These are phyloP conservation scores for Murraya paniculata DNA, from an alignment of 345 rosid genomes.

Conservation along the genomic window DNA sequence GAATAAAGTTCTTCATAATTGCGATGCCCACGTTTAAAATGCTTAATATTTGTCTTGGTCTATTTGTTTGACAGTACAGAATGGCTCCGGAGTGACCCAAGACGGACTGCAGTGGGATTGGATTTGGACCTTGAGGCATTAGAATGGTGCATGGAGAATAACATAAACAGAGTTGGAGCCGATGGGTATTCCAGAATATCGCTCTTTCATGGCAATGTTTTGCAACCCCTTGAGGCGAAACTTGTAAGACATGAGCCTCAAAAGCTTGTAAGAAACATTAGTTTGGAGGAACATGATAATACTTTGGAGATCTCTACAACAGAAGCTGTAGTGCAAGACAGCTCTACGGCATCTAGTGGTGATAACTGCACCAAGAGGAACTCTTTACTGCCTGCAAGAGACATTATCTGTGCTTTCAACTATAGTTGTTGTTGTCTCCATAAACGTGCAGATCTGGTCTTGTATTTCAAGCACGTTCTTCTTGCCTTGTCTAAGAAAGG, in stretches of 20 bases:
- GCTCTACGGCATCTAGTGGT: conserved; percentile 15
- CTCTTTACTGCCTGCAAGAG: conserved; percentile 52
- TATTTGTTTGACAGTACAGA: conserved; percentile 53
- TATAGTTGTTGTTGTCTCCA: conserved; percentile 95
- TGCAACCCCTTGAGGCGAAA: conserved; percentile 70
- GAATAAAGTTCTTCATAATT: neutral
- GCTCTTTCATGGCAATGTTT: conserved; percentile 80
- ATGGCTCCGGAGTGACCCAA: conserved; percentile 77
- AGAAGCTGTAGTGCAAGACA: conserved; percentile 22
- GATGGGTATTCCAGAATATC: conserved; percentile 71
- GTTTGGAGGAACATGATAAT: conserved; percentile 33
- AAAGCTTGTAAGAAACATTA: conserved; percentile 40
- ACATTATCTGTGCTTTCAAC: conserved; percentile 88
- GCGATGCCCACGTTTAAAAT: neutral
- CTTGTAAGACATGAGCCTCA: conserved; percentile 47
- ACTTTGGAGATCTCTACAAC: conserved; percentile 11
- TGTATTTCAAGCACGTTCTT: conserved; percentile 71
- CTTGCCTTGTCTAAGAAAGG: conserved; percentile 66
- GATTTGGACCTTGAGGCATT: conserved; percentile 86
- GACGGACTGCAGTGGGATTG: conserved; percentile 84
- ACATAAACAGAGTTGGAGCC: conserved; percentile 57
- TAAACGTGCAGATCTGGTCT: conserved; percentile 61
- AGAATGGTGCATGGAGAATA: conserved; percentile 80
- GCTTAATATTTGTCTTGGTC: neutral
- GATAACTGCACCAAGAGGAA: conserved; percentile 32